These are phyloP conservation scores for Diplodia scrobiculata DNA, from an alignment of 2,329 filamentous ascomycete species.

Conservation along the genomic window DNA sequence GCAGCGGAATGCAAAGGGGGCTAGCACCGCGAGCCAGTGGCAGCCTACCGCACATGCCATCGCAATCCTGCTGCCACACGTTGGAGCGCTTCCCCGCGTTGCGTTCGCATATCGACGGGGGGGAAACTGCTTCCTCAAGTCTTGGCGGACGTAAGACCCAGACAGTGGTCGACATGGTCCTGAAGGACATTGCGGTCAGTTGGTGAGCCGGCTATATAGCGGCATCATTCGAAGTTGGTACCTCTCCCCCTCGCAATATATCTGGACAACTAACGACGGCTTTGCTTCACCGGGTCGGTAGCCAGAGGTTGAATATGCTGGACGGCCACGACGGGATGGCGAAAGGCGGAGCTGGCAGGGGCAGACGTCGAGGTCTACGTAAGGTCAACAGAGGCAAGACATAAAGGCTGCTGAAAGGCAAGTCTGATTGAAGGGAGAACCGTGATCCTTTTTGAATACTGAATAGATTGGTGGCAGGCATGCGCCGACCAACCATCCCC, in stretches of 20 bases:
- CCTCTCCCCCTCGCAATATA: not conserved
- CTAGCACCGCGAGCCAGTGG: constrained; percentile 5
- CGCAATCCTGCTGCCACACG: not conserved
- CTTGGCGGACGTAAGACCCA: not conserved
- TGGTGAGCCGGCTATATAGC: not conserved
- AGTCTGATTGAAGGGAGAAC: constrained; percentile 3
- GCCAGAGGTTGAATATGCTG: not conserved
- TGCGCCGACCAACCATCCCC: constrained; percentile 16
- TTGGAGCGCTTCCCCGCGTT: not conserved
- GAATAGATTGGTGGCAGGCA: constrained; percentile 19
- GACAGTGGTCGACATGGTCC: not conserved
- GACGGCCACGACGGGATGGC: not conserved
- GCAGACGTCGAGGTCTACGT: not conserved
- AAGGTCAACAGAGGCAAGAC: not conserved
- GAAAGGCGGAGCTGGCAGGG: not conserved
- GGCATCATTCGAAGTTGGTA: not conserved
- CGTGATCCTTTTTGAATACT: constrained; percentile 25
- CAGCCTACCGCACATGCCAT: constrained; percentile 2
- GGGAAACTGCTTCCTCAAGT: not conserved
- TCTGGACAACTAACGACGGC: not conserved
- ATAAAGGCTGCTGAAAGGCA: not conserved
- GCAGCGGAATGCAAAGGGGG: constrained; percentile 16
- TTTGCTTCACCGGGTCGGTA: not conserved
- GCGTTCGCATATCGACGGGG: constrained; percentile 16
- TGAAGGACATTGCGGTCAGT: not conserved